Conservation (phyloP, 805 yeast genomes). For the Huiozyma sinensis region DNA sequence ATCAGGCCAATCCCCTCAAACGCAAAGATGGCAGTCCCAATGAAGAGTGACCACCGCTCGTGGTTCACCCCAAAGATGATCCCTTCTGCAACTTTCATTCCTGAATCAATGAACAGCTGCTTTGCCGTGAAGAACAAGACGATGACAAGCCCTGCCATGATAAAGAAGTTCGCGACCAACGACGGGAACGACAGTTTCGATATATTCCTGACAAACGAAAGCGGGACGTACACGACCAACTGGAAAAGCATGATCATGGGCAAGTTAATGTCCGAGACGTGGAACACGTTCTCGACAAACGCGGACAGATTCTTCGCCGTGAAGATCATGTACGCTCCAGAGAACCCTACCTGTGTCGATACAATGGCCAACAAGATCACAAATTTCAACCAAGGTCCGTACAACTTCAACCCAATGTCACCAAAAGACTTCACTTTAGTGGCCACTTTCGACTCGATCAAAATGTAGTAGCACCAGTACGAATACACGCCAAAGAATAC, state of each 20-base stretch:
- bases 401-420: conserved; percentile 56
- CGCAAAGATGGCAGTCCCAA: conserved; percentile 82
- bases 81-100: conserved; percentile 40
- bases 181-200: conserved; percentile 67
- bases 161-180: conserved; percentile 58
- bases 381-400: conserved; percentile 55
- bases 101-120: conserved; percentile 19
- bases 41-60: conserved; percentile 55
- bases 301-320: conserved; percentile 65
- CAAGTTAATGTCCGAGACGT: conserved; percentile 26
- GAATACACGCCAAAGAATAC: conserved; percentile 58
- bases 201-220: conserved; percentile 65
- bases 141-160: conserved; percentile 53
- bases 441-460: conserved; percentile 47
- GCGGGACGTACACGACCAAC: conserved; percentile 49
- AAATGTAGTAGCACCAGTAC: conserved; percentile 65
- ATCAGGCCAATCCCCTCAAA: conserved; percentile 79
- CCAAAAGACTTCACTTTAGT: conserved; percentile 67
- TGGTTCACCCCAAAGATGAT: conserved; percentile 42
- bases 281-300: conserved; percentile 43
- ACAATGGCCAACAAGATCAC: conserved; percentile 55
- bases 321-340: conserved; percentile 71
- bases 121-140: conserved; percentile 45
- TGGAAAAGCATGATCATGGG: conserved; percentile 44
- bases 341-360: conserved; percentile 68